These are phyloP conservation scores for Sapria himalayana DNA, from an alignment of 345 rosid genomes.

Conservation along the genomic window DNA sequence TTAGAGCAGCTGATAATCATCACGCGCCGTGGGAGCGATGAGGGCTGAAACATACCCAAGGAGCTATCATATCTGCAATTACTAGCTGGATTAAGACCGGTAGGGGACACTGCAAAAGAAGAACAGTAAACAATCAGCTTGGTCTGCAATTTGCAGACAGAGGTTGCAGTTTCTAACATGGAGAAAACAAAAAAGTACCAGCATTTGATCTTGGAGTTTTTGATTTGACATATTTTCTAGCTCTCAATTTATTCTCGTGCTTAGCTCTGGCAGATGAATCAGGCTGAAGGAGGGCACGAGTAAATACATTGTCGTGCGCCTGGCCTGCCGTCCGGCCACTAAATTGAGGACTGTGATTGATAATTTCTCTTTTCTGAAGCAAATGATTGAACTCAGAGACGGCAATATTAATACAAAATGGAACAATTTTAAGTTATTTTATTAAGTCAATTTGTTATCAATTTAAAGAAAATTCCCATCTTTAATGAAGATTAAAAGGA, in stretches of 20 bases:
- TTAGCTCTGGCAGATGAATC: slow-evolving; percentile 13
- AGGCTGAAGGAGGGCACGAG: slow-evolving; percentile 11
- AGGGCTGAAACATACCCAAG: slow-evolving; percentile 31
- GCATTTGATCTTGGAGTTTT: slow-evolving; percentile 13
- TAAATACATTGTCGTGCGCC: slow-evolving; percentile 10
- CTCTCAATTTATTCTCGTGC: slow-evolving; percentile 19
- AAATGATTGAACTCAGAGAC: slow-evolving; percentile 12
- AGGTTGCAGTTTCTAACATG: too few species aligned
- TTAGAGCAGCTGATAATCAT: neutral
- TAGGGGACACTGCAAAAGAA: slow-evolving; percentile 17
- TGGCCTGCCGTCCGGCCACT: slow-evolving; percentile 9
- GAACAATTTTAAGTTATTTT: neutral
- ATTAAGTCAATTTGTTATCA: neutral
- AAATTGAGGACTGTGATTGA: slow-evolving; percentile 13
- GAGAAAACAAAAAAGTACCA: slow-evolving; percentile 19
- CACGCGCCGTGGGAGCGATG: slow-evolving; percentile 49
- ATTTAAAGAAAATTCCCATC: neutral
- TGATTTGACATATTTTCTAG: slow-evolving; percentile 15
- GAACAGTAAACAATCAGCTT: slow-evolving; percentile 4
- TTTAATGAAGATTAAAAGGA: too few species aligned
- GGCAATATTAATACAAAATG: neutral
- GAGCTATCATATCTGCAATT: slow-evolving; percentile 56
- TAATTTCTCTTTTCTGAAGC: slow-evolving; percentile 13
- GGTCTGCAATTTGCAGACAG: neutral
- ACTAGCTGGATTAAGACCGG: slow-evolving; percentile 17